Evolutionary conservation across 2,329 filamentous ascomycete species (phyloP).

Genomic region (Huntiella abstrusa): DNA sequence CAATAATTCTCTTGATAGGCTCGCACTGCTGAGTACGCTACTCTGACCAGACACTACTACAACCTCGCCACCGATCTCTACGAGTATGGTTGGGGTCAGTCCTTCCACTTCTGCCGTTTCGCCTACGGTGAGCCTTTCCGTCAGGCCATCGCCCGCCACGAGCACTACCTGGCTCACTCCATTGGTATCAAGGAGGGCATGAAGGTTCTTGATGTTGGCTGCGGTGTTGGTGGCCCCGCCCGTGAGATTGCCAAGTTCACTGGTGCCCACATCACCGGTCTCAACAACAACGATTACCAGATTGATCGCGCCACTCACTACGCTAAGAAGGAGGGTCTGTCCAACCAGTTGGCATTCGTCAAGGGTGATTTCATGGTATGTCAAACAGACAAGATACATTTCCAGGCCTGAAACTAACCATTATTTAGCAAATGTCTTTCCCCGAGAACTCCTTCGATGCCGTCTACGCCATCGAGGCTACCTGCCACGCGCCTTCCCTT

Average conservation of each 20-base stretch:
- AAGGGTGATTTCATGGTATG: slow-evolving; percentile 90
- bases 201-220: slow-evolving; percentile 88
- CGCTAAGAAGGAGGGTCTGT: slow-evolving; percentile 61
- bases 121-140: slow-evolving; percentile 69
- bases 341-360: slow-evolving; percentile 63
- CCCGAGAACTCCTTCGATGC: slow-evolving; percentile 82
- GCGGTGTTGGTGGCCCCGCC: slow-evolving; percentile 87
- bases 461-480: slow-evolving; percentile 94
- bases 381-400: not conserved
- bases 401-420: not conserved
- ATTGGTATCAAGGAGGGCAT: slow-evolving; percentile 74
- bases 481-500: slow-evolving; percentile 78
- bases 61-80: slow-evolving; percentile 92
- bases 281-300: slow-evolving; percentile 99
- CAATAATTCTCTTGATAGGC: slow-evolving; percentile 28
- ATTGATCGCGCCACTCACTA: slow-evolving; percentile 83
- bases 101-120: slow-evolving; percentile 96
- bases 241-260: slow-evolving; percentile 94
- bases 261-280: slow-evolving; percentile 67
- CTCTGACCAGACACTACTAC: slow-evolving; percentile 89
- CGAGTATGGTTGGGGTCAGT: slow-evolving; percentile 92
- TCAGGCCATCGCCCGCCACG: slow-evolving; percentile 85
- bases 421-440: slow-evolving; percentile 69
- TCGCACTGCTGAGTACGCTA: slow-evolving; percentile 75
- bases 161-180: slow-evolving; percentile 87